Conservation (phyloP, 208 protist genomes). For the Strigomonas culicis region DNA sequence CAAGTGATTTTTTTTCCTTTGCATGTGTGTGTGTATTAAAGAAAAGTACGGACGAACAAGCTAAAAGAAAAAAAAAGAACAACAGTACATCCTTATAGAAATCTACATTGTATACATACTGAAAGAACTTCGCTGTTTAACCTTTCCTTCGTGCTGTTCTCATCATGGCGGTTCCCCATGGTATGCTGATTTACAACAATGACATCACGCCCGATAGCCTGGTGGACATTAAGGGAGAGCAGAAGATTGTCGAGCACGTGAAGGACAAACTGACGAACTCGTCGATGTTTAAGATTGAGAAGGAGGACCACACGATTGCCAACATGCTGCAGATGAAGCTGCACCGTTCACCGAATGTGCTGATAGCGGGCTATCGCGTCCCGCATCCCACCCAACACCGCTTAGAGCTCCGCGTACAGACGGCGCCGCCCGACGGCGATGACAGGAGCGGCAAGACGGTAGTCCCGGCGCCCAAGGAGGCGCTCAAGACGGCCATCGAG, state of each 20-base stretch:
- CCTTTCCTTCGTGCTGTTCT: background rate
- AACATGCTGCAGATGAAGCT: conserved; percentile 90
- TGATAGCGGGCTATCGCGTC: conserved; percentile 86
- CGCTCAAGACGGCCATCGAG: conserved; percentile 69
- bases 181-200: conserved; percentile 91
- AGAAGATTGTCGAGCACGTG: conserved; percentile 78
- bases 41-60: too few species aligned
- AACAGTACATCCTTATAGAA: too few species aligned
- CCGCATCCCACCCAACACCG: conserved; percentile 89
- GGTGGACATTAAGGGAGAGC: conserved; percentile 78
- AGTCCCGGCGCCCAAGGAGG: conserved; percentile 78
- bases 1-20: too few species aligned
- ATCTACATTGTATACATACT: too few species aligned
- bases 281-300: conserved; percentile 85
- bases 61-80: too few species aligned
- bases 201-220: conserved; percentile 88
- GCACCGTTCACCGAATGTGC: conserved; percentile 71
- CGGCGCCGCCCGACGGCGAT: conserved; percentile 43
- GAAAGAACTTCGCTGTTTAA: too few species aligned
- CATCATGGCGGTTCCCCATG: conserved; percentile 71
- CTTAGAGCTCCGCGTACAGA: conserved; percentile 86
- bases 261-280: conserved; percentile 81
- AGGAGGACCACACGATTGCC: conserved; percentile 89
- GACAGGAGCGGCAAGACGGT: background rate
- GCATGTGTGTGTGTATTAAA: too few species aligned